Base-by-base conservation (phyloP, 176 grass and related monocot species). In the Avena sativa region DNA sequence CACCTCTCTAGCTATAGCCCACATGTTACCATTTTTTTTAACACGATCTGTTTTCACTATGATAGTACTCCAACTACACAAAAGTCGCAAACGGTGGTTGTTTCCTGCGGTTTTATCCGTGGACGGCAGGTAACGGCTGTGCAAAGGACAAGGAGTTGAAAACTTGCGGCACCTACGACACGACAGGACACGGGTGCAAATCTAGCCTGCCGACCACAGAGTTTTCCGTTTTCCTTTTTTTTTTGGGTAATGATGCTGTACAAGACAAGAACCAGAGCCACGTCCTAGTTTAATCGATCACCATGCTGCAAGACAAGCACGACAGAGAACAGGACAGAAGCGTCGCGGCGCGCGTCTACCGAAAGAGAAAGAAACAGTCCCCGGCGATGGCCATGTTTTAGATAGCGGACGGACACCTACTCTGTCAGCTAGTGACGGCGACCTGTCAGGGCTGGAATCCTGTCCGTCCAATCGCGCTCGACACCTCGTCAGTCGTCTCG, bases 241-340 rank as follows among this genome's bases (percentile, higher is more conserved):
- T 28, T 28, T 28, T 28, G 1, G 28, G 28, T 28, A 28, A 28
- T 28, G 28, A 2, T 28, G 28, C 28, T 28, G 28, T 28, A 28
- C 28, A 28, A 38, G 4, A 36, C 48, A 81, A 86, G 51, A 77
- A n/a, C 17, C 67, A 1, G 36, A 76, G 60, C 8, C 69, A 70
- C 83, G 51, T 82, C 83, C 76, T 58, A 21, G 19, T 86, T 77
- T 81, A 68, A 81, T 81, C 36, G 36, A 4, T 38, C 48, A 79
- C 16, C 46, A 34, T 23, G 46, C 56, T 9, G 56, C 76, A 46
- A 80, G 46, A 65, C 81, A 50, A 71, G 78, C 70, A 76, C 86
- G 83, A 62, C 83, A 86, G 26, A 53, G 14, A 61, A 77, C 26
- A 61, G 15, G 78, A 69, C 83, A 81, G 59, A 68, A 59, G 26